These are phyloP conservation scores for Cryphonectria radicalis DNA, from an alignment of 2,329 filamentous ascomycete species.

Conservation along the genomic window DNA sequence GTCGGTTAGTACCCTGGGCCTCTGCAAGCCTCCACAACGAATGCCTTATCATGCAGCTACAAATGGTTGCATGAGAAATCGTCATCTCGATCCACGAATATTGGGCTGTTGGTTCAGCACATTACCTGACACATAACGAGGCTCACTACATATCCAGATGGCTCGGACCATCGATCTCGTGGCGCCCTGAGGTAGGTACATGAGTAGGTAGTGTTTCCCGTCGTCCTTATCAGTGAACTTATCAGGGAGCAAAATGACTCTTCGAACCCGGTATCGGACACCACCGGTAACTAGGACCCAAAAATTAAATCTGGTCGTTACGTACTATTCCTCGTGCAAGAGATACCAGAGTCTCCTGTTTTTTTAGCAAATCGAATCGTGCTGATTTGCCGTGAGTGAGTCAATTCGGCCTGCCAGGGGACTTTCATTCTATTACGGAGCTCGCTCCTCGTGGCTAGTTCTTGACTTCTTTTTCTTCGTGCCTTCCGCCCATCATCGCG, in stretches of 20 bases:
- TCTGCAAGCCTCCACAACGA: neutral
- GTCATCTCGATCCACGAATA: neutral
- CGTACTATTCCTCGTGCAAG: slow-evolving; percentile 17
- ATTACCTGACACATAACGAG: neutral
- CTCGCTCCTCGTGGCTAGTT: slow-evolving; percentile 6
- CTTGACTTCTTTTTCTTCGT: slow-evolving; percentile 14
- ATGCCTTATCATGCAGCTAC: neutral
- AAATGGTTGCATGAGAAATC: neutral
- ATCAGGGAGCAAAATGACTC: slow-evolving; percentile 19
- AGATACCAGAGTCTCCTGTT: slow-evolving; percentile 8
- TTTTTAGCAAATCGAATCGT: slow-evolving; percentile 27
- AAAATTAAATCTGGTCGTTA: slow-evolving; percentile 28
- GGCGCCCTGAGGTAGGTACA: slow-evolving; percentile 14
- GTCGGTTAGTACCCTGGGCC: neutral
- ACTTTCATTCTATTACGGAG: neutral
- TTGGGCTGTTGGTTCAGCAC: neutral
- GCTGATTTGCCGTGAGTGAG: slow-evolving; percentile 18
- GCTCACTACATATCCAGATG: slow-evolving; percentile 3
- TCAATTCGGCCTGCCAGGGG: neutral
- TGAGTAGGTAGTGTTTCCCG: neutral
- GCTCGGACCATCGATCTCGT: neutral
- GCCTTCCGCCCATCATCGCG: slow-evolving; percentile 6
- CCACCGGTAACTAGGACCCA: slow-evolving; percentile 15
- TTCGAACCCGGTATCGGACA: slow-evolving; percentile 27
- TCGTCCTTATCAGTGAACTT: slow-evolving; percentile 10